Conservation (phyloP, 2,329 filamentous ascomycete genomes). For the Colletotrichum kahawae region DNA sequence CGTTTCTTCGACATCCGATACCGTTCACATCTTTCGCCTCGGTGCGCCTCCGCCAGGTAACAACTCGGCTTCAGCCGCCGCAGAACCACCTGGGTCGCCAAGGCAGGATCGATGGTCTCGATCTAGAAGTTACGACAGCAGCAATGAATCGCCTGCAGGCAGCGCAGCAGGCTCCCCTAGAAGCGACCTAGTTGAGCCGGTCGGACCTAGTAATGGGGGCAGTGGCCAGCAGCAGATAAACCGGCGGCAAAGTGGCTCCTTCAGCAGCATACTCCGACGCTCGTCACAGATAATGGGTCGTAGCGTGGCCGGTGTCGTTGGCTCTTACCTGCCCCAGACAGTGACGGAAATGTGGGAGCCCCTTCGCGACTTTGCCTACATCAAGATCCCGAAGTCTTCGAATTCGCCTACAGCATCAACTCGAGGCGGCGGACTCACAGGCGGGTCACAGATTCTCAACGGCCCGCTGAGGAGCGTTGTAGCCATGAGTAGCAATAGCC, state of each 20-base stretch:
- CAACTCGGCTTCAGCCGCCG: slow-evolving; percentile 37
- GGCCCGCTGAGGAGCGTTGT: slow-evolving; percentile 85
- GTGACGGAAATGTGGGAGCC: slow-evolving; percentile 99
- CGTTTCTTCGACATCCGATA: slow-evolving; percentile 95
- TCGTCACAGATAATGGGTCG: slow-evolving; percentile 94
- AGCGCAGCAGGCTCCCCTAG: slow-evolving; percentile 49
- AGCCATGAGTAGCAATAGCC: slow-evolving; percentile 92
- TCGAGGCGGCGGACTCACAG: background rate
- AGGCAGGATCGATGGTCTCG: slow-evolving; percentile 58
- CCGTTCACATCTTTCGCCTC: slow-evolving; percentile 94
- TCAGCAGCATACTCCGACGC: slow-evolving; percentile 89
- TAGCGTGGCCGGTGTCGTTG: slow-evolving; percentile 85
- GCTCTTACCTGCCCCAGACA: slow-evolving; percentile 89
- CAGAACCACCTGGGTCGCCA: slow-evolving; percentile 45
- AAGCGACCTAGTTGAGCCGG: slow-evolving; percentile 50
- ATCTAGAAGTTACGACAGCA: slow-evolving; percentile 59
- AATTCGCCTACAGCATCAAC: slow-evolving; percentile 29
- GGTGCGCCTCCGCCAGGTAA: slow-evolving; percentile 47
- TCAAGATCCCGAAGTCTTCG: slow-evolving; percentile 79
- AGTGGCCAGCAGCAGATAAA: slow-evolving; percentile 34
- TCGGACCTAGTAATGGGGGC: slow-evolving; percentile 30
- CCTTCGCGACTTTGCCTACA: slow-evolving; percentile 91
- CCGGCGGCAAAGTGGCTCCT: slow-evolving; percentile 71
- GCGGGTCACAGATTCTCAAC: slow-evolving; percentile 27
- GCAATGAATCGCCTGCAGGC: slow-evolving; percentile 52